These are phyloP conservation scores for Bathelium albidoporum DNA, from an alignment of 495 filamentous ascomycete genomes.

Conservation along the genomic window DNA sequence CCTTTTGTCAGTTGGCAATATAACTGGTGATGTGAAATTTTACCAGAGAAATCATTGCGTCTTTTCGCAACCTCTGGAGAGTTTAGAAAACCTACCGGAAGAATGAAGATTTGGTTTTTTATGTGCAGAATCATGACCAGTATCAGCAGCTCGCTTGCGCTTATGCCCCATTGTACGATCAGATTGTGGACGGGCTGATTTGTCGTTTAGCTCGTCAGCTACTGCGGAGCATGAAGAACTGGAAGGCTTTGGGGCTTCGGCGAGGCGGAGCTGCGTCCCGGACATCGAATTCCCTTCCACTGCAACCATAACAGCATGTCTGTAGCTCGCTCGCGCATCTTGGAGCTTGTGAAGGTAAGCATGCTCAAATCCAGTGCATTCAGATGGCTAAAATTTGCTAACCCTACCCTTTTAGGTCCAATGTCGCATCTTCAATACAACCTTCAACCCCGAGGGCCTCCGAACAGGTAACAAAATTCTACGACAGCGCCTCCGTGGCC, in stretches of 20 bases:
- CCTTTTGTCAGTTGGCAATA: too few relatives aligned
- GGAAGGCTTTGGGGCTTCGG: neutral
- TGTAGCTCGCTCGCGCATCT: constrained; percentile 56
- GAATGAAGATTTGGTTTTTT: neutral
- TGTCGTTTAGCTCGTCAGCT: too few relatives aligned
- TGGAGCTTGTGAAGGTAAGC: constrained; percentile 69
- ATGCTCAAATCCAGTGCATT: neutral
- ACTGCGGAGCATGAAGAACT: too few relatives aligned
- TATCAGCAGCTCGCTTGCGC: neutral
- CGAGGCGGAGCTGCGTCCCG: neutral
- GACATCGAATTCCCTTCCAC: neutral
- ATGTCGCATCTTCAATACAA: constrained; percentile 82
- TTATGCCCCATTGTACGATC: neutral
- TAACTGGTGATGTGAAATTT: too few relatives aligned
- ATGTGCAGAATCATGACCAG: neutral
- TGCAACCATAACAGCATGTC: constrained; percentile 42
- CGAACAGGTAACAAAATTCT: constrained; percentile 83
- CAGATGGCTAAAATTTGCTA: neutral
- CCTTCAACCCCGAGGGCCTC: constrained; percentile 72
- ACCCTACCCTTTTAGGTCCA: constrained; percentile 51
- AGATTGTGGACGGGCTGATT: too few relatives aligned
- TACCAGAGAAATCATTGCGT: too few relatives aligned
- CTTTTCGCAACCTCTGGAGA: too few relatives aligned
- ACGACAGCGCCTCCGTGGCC: constrained; percentile 71
- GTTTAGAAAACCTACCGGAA: neutral